Conservation (phyloP, 2,329 filamentous ascomycete species). For the Cordyceps tenuipes region DNA sequence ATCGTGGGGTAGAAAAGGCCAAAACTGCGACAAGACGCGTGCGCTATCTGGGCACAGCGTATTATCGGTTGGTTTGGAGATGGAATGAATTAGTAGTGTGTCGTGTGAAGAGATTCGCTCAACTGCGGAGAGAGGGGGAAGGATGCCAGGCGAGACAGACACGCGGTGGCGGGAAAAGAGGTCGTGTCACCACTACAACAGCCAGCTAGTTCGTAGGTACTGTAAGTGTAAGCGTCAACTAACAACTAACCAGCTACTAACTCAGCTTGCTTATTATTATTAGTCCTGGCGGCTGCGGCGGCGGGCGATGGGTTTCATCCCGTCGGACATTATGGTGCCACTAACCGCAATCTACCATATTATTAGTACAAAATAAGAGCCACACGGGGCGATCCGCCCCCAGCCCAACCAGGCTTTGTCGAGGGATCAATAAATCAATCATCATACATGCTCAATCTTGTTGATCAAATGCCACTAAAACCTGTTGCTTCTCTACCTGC, state of each 20-base stretch:
- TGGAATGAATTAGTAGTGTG: not conserved
- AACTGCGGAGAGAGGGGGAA: not conserved
- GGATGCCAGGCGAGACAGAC: not conserved
- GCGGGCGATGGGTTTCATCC: not conserved
- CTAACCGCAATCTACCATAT: no score
- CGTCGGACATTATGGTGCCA: not conserved
- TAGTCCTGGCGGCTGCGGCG: no score
- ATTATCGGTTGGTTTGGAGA: not conserved
- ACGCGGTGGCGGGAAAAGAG: not conserved
- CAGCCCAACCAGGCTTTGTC: not conserved
- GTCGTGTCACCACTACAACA: no score
- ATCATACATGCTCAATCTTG: not conserved
- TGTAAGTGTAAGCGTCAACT: no score
- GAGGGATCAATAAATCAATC: not conserved
- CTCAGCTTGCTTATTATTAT: no score
- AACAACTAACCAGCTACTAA: no score
- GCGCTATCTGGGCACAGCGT: not conserved
- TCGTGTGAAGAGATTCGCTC: not conserved
- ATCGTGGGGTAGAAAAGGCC: not conserved
- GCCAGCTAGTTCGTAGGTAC: no score
- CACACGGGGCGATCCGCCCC: not conserved
- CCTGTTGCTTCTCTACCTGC: no score
- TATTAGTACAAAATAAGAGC: no score
- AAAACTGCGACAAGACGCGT: not conserved
- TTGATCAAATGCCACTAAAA: not conserved